Conservation (phyloP, 2,329 filamentous ascomycete genomes). For the Ceratocystiopsis sp. region DNA sequence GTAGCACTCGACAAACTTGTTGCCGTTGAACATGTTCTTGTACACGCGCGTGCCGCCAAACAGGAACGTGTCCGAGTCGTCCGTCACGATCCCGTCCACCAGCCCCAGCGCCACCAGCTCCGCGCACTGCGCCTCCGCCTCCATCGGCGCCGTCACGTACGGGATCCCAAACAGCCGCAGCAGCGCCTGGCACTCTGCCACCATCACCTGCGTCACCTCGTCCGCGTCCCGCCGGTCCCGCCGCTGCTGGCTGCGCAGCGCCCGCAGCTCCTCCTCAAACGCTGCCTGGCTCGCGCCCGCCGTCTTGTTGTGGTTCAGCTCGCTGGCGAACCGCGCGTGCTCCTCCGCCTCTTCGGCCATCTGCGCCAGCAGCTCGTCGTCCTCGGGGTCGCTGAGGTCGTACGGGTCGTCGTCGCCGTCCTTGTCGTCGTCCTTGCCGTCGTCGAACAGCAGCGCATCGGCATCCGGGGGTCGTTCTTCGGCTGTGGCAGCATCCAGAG, state of each 20-base stretch:
- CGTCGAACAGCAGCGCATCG: constrained; percentile 10
- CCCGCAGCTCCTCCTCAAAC: constrained; percentile 75
- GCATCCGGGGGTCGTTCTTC: too few relatives aligned
- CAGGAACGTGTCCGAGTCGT: constrained; percentile 90
- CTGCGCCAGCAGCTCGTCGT: constrained; percentile 73
- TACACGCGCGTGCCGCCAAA: constrained; percentile 94
- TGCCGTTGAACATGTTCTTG: constrained; percentile 99
- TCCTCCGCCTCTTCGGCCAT: constrained; percentile 85
- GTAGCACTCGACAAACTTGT: constrained; percentile 97
- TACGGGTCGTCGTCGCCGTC: constrained; percentile 48
- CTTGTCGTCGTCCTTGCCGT: constrained; percentile 9
- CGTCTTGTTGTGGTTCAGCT: constrained; percentile 62
- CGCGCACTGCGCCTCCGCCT: constrained; percentile 94
- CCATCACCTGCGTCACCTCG: constrained; percentile 92
- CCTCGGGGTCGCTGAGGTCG: constrained; percentile 72
- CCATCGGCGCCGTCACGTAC: constrained; percentile 96
- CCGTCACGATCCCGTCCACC: constrained; percentile 94
- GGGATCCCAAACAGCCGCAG: constrained; percentile 83
- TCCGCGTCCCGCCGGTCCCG: constrained; percentile 92
- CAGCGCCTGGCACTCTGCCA: constrained; percentile 83
- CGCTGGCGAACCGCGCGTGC: constrained; percentile 79
- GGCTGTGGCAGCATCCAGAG: too few relatives aligned
- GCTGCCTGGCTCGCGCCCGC: constrained; percentile 53
- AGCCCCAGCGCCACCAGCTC: constrained; percentile 73
- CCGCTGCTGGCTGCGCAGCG: constrained; percentile 83